Percentiles rank a stretch among this genome's conserved stretches.
These are phyloP conservation scores for Stromatinia cepivora DNA, from an alignment of 2,329 filamentous ascomycete species.

Conservation along the genomic window DNA sequence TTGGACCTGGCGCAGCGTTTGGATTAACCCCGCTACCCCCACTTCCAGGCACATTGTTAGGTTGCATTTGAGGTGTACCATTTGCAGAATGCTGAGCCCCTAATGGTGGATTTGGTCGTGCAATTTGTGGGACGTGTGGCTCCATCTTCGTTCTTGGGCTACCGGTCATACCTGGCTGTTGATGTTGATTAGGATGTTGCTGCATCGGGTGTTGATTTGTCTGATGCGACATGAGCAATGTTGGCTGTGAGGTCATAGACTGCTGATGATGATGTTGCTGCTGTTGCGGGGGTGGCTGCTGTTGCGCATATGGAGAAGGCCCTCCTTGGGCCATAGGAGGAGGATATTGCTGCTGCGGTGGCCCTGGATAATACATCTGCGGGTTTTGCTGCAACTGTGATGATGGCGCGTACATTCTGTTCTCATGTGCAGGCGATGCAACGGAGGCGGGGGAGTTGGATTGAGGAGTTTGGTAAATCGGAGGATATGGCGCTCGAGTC, in stretches of 20 bases:
- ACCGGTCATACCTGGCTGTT: conserved; percentile 58
- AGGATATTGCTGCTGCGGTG: conserved; percentile 59
- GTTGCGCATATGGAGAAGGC: conserved; percentile 58
- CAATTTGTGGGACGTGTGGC: conserved; percentile 61
- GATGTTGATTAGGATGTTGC: conserved; percentile 55
- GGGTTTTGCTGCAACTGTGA: conserved; percentile 78
- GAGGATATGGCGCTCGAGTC: conserved; percentile 73
- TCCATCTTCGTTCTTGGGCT: conserved; percentile 66
- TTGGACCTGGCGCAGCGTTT: conserved; percentile 91
- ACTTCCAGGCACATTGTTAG: conserved; percentile 43
- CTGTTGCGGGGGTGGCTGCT: conserved; percentile 50
- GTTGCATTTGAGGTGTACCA: conserved; percentile 46
- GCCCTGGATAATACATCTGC: conserved; percentile 67
- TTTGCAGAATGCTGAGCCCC: conserved; percentile 47
- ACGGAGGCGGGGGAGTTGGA: conserved; percentile 94
- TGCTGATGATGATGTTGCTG: conserved; percentile 47
- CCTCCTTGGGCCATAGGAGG: conserved; percentile 64
- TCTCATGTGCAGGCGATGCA: conserved; percentile 86
- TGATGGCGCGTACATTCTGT: conserved; percentile 80
- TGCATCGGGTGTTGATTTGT: conserved; percentile 59
- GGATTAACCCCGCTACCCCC: conserved; percentile 68
- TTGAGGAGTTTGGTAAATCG: conserved; percentile 89
- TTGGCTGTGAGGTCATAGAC: conserved; percentile 63
- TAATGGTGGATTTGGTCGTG: conserved; percentile 56
- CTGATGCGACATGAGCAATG: conserved; percentile 66